Conservation (phyloP, 139 green algal species). For the Picochlorum sp. region DNA sequence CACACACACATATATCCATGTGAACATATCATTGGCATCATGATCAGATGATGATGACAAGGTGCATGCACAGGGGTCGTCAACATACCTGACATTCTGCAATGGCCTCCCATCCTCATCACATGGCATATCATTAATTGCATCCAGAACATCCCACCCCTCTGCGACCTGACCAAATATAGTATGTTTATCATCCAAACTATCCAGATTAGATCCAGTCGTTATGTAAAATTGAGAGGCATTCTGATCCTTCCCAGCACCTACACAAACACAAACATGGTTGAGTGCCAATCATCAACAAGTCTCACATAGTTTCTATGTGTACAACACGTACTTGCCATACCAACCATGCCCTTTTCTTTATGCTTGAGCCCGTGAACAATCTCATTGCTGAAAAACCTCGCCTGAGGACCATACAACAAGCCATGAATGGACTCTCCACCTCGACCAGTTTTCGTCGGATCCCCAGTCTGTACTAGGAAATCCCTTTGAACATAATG, state of each 20-base stretch:
- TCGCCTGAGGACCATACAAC: constrained; percentile 52
- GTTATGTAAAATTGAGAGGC: constrained; percentile 94
- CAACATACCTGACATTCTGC: constrained; percentile 74
- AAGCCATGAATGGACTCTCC: constrained; percentile 77
- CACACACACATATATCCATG: constrained; percentile 13
- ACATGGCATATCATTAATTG: constrained; percentile 83
- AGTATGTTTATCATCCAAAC: constrained; percentile 89
- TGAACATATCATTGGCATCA: not conserved
- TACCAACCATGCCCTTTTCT: constrained; percentile 69
- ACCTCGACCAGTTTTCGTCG: constrained; percentile 76
- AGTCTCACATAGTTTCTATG: not conserved
- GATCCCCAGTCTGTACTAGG: constrained; percentile 82
- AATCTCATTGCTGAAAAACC: constrained; percentile 96
- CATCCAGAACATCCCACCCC: constrained; percentile 80
- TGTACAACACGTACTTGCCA: constrained; percentile 58
- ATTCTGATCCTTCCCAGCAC: constrained; percentile 56
- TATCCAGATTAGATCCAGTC: constrained; percentile 49
- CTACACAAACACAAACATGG: not conserved
- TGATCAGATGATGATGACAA: not conserved
- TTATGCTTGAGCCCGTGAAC: constrained; percentile 70
- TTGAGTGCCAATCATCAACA: not conserved
- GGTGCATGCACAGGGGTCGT: constrained; percentile 24
- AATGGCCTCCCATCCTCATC: constrained; percentile 71
- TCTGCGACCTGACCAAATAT: constrained; percentile 85
- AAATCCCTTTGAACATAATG: constrained; percentile 83